Base-by-base conservation (phyloP, 345 rosid species). In the Punica granatum region DNA sequence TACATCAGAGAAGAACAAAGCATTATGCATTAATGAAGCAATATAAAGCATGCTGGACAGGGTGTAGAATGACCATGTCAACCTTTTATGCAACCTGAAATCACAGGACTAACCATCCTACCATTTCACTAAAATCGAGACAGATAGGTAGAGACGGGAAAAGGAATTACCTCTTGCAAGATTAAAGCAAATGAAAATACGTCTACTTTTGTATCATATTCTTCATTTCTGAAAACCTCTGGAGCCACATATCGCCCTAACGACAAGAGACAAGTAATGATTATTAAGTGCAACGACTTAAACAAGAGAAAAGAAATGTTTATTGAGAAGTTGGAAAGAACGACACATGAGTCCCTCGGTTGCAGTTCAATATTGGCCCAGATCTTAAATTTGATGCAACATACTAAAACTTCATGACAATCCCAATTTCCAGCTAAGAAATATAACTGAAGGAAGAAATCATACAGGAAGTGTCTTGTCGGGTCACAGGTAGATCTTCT, bases 231-330 rank as follows among this genome's bases (percentile, higher is more conserved):
- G 70, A 74, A 88, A 42, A 90, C 91, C 78, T 87, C 96, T 51
- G 93, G 93, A 69, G 93, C 96, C 80, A 82, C 89, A 73, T 90
- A 90, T 59, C 93, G 73, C 84, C 88, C 96, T 88, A 79, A 59
- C 59, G 48, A 64, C 9, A 63, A 69, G 30, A 21, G 37, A 25
- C 48, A 33, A 59, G 64, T n/a, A 62, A 30, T 70, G 25, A 63
- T n/a, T 59, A 46, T 70, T 42, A 65, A 66, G 32, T 30, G 37
- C 28, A 30, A 35, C 37, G 34, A 1, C 28, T 3, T 2, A 10
- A 2, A 14, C 18, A 56, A 28, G 18, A 3, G 2, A 11, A 37
- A 37, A 37, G 11, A 5, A 37, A 5, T 37, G 11, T 5, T 37
- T 37, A 37, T 51, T 51, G 58, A 51, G 10, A 25, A 51, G 28